Evolutionary conservation across 352 stramenopile genomes (phyloP), one percentile per base, ranked within the genome.

Genomic region (Globisporangium cystogenes): DNA sequence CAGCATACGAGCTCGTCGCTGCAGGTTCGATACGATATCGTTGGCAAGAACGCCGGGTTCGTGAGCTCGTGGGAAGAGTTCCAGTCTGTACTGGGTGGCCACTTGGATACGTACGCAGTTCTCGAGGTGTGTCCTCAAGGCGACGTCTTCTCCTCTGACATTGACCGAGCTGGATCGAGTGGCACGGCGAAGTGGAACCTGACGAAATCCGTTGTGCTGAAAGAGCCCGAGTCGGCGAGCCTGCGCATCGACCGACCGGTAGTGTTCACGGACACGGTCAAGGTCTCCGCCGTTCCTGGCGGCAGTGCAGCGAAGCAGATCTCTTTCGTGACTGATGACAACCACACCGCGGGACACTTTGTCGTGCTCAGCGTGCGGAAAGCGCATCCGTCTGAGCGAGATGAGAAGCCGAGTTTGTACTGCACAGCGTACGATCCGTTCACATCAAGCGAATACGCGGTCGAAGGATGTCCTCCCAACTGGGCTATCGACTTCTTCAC

Each of bases 381-480:
- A 60, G 74, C 80, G 2, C 60, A 78, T 1, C 68, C 74, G 0
- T 60, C 65, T 21, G 37, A 56, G 20, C 21, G 55, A 48, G 58
- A 55, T n/a, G 53, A 71, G 5, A 51, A 44, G 8, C 16, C 64
- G 8, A 42, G 68, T 40, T 49, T 94, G 4, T 94, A 94, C 42
- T 94, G 81, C 56, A 94, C 83, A 4, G 83, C 83, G 5, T 94
- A 94, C 56, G 81, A 94, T 24, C 83, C 83, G 12, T 68, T 85
- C 24, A 92, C 81, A 0, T 81, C 83, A 1, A 88, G 71, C 14
- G 83, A 94, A 55, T 94, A 90, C 59, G 60, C 76, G 1, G 77
- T 92, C 0, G 69, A 86, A 47, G 81, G 83, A 3, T 86, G 70
- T 33, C 83, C 83, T 7, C 35, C 40, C 0, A 54, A 90, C 27